phyloP scores from a whole-genome alignment of 164 flowering plant species.

The Aristolochia californica region DNA sequence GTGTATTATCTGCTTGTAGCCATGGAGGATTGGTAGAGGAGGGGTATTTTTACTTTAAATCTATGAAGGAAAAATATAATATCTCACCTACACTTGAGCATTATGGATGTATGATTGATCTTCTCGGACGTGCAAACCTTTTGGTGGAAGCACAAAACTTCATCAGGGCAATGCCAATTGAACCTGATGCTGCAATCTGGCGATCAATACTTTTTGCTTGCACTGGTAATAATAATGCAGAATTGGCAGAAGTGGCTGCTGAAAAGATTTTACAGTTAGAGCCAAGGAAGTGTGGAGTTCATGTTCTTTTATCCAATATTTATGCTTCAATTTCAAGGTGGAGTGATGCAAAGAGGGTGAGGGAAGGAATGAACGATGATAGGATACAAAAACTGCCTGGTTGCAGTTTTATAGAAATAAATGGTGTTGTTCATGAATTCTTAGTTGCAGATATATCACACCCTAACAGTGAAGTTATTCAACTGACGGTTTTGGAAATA shows the following conservation, averaged over 20 bases:
- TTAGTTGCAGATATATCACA: constrained; percentile 19
- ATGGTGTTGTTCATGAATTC: constrained; percentile 26
- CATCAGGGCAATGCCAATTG: constrained; percentile 18
- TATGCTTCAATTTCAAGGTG: constrained; percentile 25
- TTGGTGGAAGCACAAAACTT: constrained; percentile 19
- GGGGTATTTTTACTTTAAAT: constrained; percentile 15
- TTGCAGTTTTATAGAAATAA: constrained; percentile 22
- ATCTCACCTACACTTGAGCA: constrained; percentile 23
- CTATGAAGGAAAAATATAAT: constrained; percentile 19
- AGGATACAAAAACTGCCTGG: constrained; percentile 23
- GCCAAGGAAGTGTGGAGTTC: constrained; percentile 18
- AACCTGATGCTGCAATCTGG: constrained; percentile 34
- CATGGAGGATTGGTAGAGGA: constrained; percentile 29
- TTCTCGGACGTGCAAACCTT: constrained; percentile 31
- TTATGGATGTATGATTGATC: constrained; percentile 28
- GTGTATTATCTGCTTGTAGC: constrained; percentile 26
- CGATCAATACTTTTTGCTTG: constrained; percentile 25
- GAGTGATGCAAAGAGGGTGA: constrained; percentile 23
- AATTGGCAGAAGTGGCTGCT: constrained; percentile 23
- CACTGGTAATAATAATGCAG: constrained; percentile 12
- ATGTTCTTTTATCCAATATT: constrained; percentile 23
- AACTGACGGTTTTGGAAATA: constrained; percentile 9
- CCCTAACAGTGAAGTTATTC: constrained; percentile 11
- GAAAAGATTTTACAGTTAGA: constrained; percentile 19
- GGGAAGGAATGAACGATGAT: constrained; percentile 15